Evolutionary conservation across 73 alveolate species (phyloP).

Genomic region (Uronychia setigera): DNA sequence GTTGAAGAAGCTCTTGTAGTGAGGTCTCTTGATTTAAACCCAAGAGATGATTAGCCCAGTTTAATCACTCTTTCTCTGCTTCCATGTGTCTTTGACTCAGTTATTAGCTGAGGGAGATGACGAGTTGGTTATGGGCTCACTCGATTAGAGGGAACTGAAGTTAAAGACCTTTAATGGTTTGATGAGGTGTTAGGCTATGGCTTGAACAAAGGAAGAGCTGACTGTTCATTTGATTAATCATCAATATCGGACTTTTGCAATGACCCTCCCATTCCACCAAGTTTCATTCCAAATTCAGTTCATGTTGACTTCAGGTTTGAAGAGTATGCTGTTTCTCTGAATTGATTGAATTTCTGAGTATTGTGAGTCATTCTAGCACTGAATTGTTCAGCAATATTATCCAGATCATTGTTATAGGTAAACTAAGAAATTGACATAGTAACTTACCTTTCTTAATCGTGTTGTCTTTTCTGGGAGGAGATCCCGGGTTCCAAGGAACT

Average conservation of each 20-base stretch:
- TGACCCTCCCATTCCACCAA: too few species aligned
- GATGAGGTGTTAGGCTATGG: background rate
- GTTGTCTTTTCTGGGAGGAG: slow-evolving; percentile 14
- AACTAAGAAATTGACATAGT: background rate
- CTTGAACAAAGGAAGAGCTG: background rate
- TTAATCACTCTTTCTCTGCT: too few species aligned
- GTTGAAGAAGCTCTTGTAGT: background rate
- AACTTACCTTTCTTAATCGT: background rate
- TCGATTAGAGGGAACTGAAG: background rate
- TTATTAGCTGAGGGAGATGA: background rate
- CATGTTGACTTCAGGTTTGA: too few species aligned
- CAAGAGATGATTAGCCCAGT: too few species aligned
- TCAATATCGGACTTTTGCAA: background rate
- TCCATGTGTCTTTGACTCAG: too few species aligned
- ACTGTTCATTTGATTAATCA: background rate
- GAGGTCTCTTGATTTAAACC: background rate
- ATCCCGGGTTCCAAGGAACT: background rate
- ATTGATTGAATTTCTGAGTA: background rate
- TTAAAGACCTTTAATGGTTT: background rate
- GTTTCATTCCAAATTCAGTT: too few species aligned
- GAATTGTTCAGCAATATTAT: background rate
- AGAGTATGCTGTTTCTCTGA: background rate
- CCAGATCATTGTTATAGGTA: background rate
- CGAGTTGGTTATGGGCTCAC: background rate
- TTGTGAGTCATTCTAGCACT: background rate